Conservation (phyloP, 139 green algal species). For the Picochlorum sp. region DNA sequence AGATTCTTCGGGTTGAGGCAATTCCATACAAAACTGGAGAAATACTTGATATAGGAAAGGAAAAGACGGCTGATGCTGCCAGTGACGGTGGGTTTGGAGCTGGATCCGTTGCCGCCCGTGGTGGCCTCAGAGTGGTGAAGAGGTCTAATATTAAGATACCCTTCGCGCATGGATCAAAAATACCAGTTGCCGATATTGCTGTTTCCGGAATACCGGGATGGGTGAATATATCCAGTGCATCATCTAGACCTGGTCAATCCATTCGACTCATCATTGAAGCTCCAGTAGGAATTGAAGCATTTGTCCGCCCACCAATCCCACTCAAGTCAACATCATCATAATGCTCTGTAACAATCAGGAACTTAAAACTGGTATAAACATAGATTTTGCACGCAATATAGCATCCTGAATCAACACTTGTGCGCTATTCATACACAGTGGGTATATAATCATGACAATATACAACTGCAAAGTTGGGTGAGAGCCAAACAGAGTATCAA, state of each 20-base stretch:
- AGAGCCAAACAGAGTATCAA: slow-evolving; percentile 38
- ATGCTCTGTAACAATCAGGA: not conserved
- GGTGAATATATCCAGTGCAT: slow-evolving; percentile 25
- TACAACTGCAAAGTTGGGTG: slow-evolving; percentile 37
- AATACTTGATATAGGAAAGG: not conserved
- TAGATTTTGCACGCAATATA: not conserved
- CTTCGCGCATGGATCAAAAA: slow-evolving; percentile 39
- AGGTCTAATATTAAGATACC: slow-evolving; percentile 61
- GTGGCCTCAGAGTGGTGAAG: slow-evolving; percentile 26
- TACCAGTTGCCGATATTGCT: slow-evolving; percentile 6
- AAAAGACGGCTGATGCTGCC: not conserved
- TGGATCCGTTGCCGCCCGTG: slow-evolving; percentile 39
- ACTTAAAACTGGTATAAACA: not conserved
- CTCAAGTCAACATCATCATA: not conserved
- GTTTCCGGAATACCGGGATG: slow-evolving; percentile 55
- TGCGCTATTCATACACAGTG: slow-evolving; percentile 46
- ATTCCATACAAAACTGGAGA: not conserved
- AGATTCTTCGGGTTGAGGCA: slow-evolving; percentile 26
- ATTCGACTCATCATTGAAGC: slow-evolving; percentile 32
- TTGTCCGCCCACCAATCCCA: slow-evolving; percentile 69
- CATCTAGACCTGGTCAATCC: not conserved
- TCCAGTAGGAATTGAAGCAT: slow-evolving; percentile 79
- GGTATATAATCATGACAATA: slow-evolving; percentile 49
- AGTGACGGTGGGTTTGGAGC: slow-evolving; percentile 21
- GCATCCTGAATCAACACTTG: slow-evolving; percentile 29